Evolutionary conservation across 1,139 yeast genomes (phyloP).

Genomic region (Debaryomyces subglobosus): DNA sequence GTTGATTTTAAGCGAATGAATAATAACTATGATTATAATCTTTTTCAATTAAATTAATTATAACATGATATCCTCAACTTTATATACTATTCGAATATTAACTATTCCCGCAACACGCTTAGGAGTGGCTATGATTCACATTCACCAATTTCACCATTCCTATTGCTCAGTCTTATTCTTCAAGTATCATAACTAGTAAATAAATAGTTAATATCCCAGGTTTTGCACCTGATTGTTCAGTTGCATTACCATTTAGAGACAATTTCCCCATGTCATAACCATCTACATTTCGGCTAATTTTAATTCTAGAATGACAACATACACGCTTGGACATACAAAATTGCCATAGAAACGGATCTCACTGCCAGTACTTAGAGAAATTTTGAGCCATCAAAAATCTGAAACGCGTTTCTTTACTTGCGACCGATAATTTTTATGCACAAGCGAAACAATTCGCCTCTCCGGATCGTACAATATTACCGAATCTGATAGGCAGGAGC

Average conservation of each 20-base stretch:
- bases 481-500: neutral
- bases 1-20: constrained; percentile 11
- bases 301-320: constrained; percentile 2
- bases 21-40: neutral
- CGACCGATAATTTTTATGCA: neutral
- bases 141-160: neutral
- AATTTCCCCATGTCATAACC: constrained; percentile 4
- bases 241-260: constrained; percentile 1
- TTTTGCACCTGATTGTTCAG: neutral
- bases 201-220: constrained; percentile 3
- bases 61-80: neutral
- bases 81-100: neutral
- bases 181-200: constrained; percentile 6
- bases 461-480: neutral
- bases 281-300: neutral
- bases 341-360: neutral
- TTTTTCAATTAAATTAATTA: neutral
- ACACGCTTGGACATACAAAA: neutral
- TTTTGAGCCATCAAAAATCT: constrained; percentile 4
- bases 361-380: neutral
- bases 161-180: neutral
- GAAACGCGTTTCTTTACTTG: neutral
- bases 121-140: constrained; percentile 3
- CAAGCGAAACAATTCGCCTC: neutral
- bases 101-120: constrained; percentile 4